Conservation (phyloP, 148 eudicot species). For the Diospyros kaki region DNA sequence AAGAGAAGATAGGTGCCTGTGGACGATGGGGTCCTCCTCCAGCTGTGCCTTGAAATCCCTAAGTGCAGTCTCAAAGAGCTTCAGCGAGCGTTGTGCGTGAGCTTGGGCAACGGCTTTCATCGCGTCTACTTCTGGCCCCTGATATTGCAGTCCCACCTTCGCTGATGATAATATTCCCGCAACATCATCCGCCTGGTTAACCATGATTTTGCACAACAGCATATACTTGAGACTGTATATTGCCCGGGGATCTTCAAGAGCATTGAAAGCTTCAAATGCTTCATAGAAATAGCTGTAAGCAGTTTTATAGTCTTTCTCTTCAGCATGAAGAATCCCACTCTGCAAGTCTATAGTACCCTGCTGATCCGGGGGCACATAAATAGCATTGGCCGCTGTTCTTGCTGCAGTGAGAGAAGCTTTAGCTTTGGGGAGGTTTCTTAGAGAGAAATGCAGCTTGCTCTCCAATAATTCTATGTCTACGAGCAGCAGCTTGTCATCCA, state of each 20-base stretch:
- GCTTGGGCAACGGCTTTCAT: slow-evolving; percentile 45
- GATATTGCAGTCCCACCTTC: slow-evolving; percentile 39
- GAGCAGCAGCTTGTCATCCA: slow-evolving; percentile 35
- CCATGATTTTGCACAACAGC: slow-evolving; percentile 41
- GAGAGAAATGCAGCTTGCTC: slow-evolving; percentile 38
- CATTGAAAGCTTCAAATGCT: slow-evolving; percentile 39
- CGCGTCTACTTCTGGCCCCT: slow-evolving; percentile 40
- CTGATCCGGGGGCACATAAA: slow-evolving; percentile 43
- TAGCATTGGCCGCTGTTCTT: slow-evolving; percentile 41
- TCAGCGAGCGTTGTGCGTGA: slow-evolving; percentile 29
- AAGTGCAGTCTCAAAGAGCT: slow-evolving; percentile 33
- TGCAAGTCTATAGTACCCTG: slow-evolving; percentile 38
- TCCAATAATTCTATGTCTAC: slow-evolving; percentile 38
- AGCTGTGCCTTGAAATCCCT: slow-evolving; percentile 34
- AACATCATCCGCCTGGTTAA: slow-evolving; percentile 35
- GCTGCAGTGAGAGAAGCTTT: slow-evolving; percentile 41
- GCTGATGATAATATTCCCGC: slow-evolving; percentile 36
- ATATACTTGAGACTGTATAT: slow-evolving; percentile 37
- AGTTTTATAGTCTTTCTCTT: slow-evolving; percentile 42
- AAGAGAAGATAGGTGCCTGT: slow-evolving; percentile 36
- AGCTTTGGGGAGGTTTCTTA: slow-evolving; percentile 39
- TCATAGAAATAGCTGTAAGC: slow-evolving; percentile 38
- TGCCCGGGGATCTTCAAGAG: slow-evolving; percentile 35
- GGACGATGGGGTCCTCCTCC: slow-evolving; percentile 39
- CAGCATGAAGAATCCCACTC: slow-evolving; percentile 42